A percentile compares a stretch with the other conserved stretches of the same genome.
These are phyloP conservation scores for Kwoniella mangroviensis DNA, from an alignment of 768 basidiomycete genomes.

Conservation along the genomic window DNA sequence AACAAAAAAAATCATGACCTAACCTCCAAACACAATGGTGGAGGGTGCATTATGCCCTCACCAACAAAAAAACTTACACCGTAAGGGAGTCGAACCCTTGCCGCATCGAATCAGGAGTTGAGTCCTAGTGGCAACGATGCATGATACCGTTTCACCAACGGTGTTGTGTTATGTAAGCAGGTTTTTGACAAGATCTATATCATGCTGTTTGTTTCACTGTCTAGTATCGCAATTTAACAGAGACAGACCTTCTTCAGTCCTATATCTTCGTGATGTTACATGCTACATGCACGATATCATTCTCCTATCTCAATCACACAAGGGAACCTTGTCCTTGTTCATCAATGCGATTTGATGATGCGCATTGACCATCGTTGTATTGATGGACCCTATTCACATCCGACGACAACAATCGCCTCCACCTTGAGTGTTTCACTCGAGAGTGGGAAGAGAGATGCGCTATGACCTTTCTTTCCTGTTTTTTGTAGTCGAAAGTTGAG, in stretches of 20 bases:
- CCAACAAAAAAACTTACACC: conserved; percentile 20
- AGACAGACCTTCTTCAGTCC: not conserved
- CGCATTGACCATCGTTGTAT: not conserved
- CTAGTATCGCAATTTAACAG: not conserved
- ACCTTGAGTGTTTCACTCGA: not conserved
- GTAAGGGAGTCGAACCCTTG: conserved; percentile 35
- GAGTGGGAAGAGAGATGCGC: not conserved
- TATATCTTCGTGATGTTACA: no score
- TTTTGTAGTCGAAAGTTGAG: not conserved
- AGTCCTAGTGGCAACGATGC: conserved; percentile 27
- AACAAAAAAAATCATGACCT: not conserved
- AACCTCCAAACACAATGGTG: not conserved
- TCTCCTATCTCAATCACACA: no score
- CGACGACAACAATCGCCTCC: not conserved
- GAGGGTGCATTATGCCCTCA: not conserved
- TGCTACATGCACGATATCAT: no score
- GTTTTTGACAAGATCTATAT: no score
- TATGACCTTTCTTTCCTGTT: not conserved
- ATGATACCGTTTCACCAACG: conserved; percentile 37
- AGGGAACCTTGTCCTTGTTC: no score
- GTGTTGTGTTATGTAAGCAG: conserved; percentile 14
- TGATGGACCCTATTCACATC: not conserved
- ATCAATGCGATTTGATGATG: not conserved
- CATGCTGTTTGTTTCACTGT: no score
- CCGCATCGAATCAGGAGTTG: conserved; percentile 24